Evolutionary conservation across 2,329 filamentous ascomycete species (phyloP).

Genomic region (Chaetomiaceae sp.): DNA sequence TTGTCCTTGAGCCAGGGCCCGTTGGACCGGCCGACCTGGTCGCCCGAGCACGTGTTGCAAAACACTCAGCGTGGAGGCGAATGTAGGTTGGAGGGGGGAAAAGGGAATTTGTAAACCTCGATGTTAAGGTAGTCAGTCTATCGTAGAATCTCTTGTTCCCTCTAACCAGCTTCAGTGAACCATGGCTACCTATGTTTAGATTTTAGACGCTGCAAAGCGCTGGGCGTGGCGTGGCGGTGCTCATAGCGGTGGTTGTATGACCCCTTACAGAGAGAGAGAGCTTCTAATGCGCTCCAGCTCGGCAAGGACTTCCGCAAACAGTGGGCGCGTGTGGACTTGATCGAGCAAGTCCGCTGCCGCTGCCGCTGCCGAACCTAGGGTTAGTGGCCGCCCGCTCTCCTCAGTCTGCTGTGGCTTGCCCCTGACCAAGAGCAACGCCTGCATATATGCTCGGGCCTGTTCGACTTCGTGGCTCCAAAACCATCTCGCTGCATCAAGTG

Average conservation of each 20-base stretch:
- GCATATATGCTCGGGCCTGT: conserved; percentile 11
- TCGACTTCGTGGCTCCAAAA: conserved; percentile 19
- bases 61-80: no score
- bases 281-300: neutral
- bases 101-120: neutral
- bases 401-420: neutral
- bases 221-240: no score
- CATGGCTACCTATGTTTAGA: no score
- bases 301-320: neutral
- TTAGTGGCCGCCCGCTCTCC: no score
- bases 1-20: neutral
- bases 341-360: neutral
- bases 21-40: neutral
- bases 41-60: neutral
- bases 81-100: no score
- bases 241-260: no score
- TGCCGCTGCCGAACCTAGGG: no score
- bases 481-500: conserved; percentile 3
- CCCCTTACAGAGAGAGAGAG: neutral
- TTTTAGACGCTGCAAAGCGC: no score
- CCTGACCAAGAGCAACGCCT: neutral
- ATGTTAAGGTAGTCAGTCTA: neutral
- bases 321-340: neutral
- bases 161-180: no score
- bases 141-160: no score